Evolutionary conservation across 2,329 filamentous ascomycete genomes (phyloP), one percentile per base, ranked within the genome.

Genomic region (Macrophomina phaseolina): DNA sequence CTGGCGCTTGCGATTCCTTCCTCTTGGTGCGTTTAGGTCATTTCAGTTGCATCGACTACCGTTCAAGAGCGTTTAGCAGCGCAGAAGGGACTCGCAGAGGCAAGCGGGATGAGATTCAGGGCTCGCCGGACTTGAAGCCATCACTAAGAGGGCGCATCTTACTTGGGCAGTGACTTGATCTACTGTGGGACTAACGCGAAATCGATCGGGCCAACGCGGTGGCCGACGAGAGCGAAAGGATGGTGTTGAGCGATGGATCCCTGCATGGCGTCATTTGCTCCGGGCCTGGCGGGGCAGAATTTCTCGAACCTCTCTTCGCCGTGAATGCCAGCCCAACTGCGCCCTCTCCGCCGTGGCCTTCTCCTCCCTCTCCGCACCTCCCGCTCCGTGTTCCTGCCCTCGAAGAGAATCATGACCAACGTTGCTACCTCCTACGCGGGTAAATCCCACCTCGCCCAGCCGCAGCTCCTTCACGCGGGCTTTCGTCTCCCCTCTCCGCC

Each of bases 331-430:
- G 49, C 62, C 62, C 38, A 45, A 42, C 36, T 45, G 8, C 62
- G 16, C 23, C 30, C 28, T 60, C 34, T 38, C 16, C 28, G n/a
- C 4, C 45, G 32, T 23, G 38, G 55, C 48, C n/a, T 36, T n/a
- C 18, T 67, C 56, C 28, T 6, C 28, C 28, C 38, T 36, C 49
- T 36, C 1, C 7, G 34, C 65, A 36, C 28, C 48, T 30, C 34
- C 9, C 51, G 63, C 36, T 46, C 56, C 28, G 49, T 63, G 28
- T 55, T 62, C 28, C 55, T 62, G 18, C 65, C 65, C 40, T 67
- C 65, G 38, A 67, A 63, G 18, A 62, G 65, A 55, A 66, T 66
- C 64, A 67, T 67, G 65, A 60, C 65, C 51, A 58, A 67, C 65
- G 60, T 64, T 42, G 65, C 65, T n/a, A 64, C 65, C 16, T 64